A percentile compares a stretch with the other conserved stretches of the same genome.
Evolutionary conservation across 1,284 basidiomycete species (phyloP).

Genomic region (Chiua sp.): DNA sequence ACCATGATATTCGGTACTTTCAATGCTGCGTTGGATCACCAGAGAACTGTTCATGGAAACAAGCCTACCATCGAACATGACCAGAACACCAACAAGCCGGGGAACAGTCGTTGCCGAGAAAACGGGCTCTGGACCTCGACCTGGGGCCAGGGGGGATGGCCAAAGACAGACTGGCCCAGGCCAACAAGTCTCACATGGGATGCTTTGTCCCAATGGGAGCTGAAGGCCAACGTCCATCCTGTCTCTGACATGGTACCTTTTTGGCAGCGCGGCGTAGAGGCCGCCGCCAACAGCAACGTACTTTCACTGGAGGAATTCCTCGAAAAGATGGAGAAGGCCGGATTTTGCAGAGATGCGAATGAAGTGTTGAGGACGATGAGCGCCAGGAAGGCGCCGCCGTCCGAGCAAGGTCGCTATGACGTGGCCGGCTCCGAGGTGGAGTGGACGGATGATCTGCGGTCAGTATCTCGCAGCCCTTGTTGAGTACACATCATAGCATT

Average conservation of each 20-base stretch:
- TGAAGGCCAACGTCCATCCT: constrained; percentile 53
- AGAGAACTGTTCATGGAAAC: constrained; percentile 26
- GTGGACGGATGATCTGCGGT: too few species aligned
- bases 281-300: constrained; percentile 54
- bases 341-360: constrained; percentile 33
- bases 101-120: background rate
- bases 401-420: constrained; percentile 5
- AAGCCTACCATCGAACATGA: constrained; percentile 22
- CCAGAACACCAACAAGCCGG: constrained; percentile 9
- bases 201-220: constrained; percentile 54
- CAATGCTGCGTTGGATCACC: constrained; percentile 28
- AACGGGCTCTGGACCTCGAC: constrained; percentile 13
- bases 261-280: constrained; percentile 58
- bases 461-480: too few species aligned
- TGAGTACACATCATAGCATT: too few species aligned
- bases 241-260: constrained; percentile 55
- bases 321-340: constrained; percentile 41
- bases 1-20: constrained; percentile 13
- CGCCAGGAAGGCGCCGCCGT: constrained; percentile 12
- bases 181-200: constrained; percentile 39
- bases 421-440: too few species aligned
- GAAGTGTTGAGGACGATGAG: constrained; percentile 35
- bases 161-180: constrained; percentile 24
- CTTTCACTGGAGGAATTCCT: constrained; percentile 56
- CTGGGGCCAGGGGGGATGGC: constrained; percentile 3